These are phyloP conservation scores for Penicillium nordicum DNA, from an alignment of 2,329 filamentous ascomycete species.

Conservation along the genomic window DNA sequence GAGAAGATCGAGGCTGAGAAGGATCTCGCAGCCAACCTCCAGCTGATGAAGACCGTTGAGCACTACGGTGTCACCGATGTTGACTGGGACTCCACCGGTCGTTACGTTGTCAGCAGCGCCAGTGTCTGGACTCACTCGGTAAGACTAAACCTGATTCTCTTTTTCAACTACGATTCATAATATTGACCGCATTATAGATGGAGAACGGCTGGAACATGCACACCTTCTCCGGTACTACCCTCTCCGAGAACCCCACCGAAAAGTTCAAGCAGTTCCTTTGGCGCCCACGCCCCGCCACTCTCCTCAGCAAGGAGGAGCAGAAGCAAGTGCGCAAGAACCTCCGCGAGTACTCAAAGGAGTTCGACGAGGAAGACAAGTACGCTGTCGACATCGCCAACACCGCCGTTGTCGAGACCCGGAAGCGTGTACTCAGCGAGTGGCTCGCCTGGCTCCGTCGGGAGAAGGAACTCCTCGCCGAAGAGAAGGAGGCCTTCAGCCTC, in stretches of 20 bases:
- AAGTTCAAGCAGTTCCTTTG: constrained; percentile 98
- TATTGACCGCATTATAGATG: constrained; percentile 61
- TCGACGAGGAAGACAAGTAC: constrained; percentile 92
- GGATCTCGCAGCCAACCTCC: constrained; percentile 89
- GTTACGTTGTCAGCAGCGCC: constrained; percentile 89
- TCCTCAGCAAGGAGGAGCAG: constrained; percentile 94
- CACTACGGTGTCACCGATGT: constrained; percentile 98
- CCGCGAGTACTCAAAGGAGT: constrained; percentile 89
- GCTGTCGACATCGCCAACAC: constrained; percentile 91
- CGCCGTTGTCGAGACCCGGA: constrained; percentile 84
- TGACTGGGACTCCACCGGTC: constrained; percentile 95
- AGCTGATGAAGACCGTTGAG: constrained; percentile 88
- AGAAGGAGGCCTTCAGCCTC: constrained; percentile 65
- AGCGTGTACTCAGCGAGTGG: constrained; percentile 84
- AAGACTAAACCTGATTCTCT: constrained; percentile 43
- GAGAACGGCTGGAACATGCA: constrained; percentile 99
- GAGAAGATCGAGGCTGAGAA: constrained; percentile 92
- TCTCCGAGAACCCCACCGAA: constrained; percentile 87
- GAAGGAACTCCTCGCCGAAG: constrained; percentile 68
- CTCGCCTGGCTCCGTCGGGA: constrained; percentile 73
- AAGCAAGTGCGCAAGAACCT: constrained; percentile 98
- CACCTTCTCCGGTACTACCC: constrained; percentile 85
- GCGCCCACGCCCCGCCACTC: constrained; percentile 86
- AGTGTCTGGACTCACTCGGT: constrained; percentile 95
- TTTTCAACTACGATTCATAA: constrained; percentile 5